These are phyloP conservation scores for Plicaturopsis crispa DNA, from an alignment of 768 basidiomycete species.

Conservation along the genomic window DNA sequence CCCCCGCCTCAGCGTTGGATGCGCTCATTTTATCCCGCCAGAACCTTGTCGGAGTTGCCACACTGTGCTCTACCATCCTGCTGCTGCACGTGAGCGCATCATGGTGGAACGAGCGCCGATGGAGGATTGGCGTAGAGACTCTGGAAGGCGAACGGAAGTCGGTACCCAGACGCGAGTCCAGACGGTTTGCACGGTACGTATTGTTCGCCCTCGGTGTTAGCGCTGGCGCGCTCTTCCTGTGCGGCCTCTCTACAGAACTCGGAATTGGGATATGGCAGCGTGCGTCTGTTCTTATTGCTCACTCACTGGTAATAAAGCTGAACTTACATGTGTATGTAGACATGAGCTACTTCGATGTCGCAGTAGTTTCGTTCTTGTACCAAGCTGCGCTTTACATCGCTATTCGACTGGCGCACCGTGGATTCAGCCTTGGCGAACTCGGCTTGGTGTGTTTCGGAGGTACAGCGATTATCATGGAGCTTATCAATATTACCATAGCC, in stretches of 20 bases:
- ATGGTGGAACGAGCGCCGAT: slow-evolving; percentile 60
- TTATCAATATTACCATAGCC: slow-evolving; percentile 76
- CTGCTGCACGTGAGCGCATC: slow-evolving; percentile 76
- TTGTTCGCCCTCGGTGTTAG: slow-evolving; percentile 54
- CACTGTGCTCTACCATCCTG: slow-evolving; percentile 73
- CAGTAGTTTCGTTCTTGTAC: slow-evolving; percentile 70
- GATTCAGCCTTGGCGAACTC: slow-evolving; percentile 93
- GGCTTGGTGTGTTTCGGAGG: slow-evolving; percentile 86
- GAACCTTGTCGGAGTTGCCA: slow-evolving; percentile 71
- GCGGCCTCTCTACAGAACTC: slow-evolving; percentile 32
- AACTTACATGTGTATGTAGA: slow-evolving; percentile 35
- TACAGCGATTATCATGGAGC: slow-evolving; percentile 79
- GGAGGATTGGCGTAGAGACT: slow-evolving; percentile 26
- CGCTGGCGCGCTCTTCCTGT: slow-evolving; percentile 38
- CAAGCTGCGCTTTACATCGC: slow-evolving; percentile 89
- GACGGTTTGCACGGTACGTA: slow-evolving; percentile 55
- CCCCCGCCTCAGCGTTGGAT: slow-evolving; percentile 36
- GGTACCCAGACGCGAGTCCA: slow-evolving; percentile 67
- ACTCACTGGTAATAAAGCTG: background rate
- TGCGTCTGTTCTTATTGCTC: slow-evolving; percentile 26
- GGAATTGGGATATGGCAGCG: slow-evolving; percentile 63
- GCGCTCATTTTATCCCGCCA: slow-evolving; percentile 64
- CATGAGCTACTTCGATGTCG: slow-evolving; percentile 69
- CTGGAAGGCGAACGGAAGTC: slow-evolving; percentile 67
- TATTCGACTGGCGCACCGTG: slow-evolving; percentile 85